Evolutionary conservation across 1,284 basidiomycete genomes (phyloP), one percentile per base, ranked within the genome.

Genomic region (Rhodotorula sp.): DNA sequence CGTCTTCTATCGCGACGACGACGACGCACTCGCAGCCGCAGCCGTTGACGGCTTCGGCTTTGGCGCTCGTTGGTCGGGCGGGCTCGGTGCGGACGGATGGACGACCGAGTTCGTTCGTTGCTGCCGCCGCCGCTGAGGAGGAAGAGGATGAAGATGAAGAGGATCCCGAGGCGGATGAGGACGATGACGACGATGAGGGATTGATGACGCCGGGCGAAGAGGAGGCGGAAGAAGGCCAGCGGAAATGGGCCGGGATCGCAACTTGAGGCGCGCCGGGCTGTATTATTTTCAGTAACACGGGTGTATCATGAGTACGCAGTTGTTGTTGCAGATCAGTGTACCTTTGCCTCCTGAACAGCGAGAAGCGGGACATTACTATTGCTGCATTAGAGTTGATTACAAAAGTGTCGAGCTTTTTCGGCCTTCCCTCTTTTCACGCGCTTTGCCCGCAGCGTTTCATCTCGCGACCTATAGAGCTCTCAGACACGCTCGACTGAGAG

Each of bases 181-280:
- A 23, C 18, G 60, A 38, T 12, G 59, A 34, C 0, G 62, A 45
- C 12, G 49, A 7, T 10, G 50, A 49, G 18, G 55, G 31, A 31
- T 58, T 62, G 12, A 31, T 58, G 31, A 70, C 65, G 26, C 66
- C 66, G n/a, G 60, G 66, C 15, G 54, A 67, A 48, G 60, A 61
- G 21, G 69, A 70, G 18, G 69, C 69, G 12, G 69, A 70, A 45
- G 69, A 70, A 49, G 69, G 65, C 12, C 55, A 38, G 19, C 21
- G 66, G 31, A 31, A 62, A 47, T 70, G 69, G 69, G 65, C 62
- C 26, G 54, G 48, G 1, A 55, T 55, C 15, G 26, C n/a, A 1
- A 16, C 26, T 21, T 55, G n/a, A 26, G 28, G 26, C 38, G 8
- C 12, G 10, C 14, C 38, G 38, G 38, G 34, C 4, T 43, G 12